Evolutionary conservation across 331 rosid genomes (phyloP).

Genomic region (Quercus lobata): DNA sequence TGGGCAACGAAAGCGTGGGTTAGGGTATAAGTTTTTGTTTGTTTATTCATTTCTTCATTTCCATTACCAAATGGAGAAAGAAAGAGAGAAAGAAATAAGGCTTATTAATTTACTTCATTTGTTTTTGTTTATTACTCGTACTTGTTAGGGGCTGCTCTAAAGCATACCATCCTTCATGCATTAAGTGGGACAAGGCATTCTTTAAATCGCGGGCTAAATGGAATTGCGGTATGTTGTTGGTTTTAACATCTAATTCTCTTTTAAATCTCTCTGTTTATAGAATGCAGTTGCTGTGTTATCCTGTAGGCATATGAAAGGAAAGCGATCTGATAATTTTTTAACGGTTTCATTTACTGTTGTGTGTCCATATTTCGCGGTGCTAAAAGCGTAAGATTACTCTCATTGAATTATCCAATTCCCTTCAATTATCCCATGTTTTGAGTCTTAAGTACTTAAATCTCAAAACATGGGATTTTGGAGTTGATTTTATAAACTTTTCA

Average conservation of each 20-base stretch:
- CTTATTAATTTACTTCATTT: not conserved
- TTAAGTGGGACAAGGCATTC: slow-evolving; percentile 83
- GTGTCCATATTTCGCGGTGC: not conserved
- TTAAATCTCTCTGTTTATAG: not conserved
- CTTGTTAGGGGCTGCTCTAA: slow-evolving; percentile 85
- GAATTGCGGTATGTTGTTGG: slow-evolving; percentile 72
- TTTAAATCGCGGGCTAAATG: slow-evolving; percentile 89
- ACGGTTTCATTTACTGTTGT: not conserved
- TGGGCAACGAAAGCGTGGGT: not conserved
- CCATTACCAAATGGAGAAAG: not conserved
- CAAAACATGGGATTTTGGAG: no score
- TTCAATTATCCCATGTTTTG: no score
- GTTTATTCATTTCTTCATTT: not conserved
- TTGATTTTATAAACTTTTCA: no score
- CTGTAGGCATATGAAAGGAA: not conserved
- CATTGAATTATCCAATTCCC: no score
- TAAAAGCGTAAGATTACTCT: no score
- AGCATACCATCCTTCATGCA: slow-evolving; percentile 93
- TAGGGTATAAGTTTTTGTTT: not conserved
- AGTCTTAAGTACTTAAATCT: no score
- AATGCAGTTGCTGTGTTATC: not conserved
- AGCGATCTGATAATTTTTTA: not conserved
- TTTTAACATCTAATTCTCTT: not conserved
- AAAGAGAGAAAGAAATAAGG: not conserved
- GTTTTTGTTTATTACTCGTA: not conserved